phyloP scores from a whole-genome alignment of 768 basidiomycete species.

The Boletus pseudo-olivaceus region DNA sequence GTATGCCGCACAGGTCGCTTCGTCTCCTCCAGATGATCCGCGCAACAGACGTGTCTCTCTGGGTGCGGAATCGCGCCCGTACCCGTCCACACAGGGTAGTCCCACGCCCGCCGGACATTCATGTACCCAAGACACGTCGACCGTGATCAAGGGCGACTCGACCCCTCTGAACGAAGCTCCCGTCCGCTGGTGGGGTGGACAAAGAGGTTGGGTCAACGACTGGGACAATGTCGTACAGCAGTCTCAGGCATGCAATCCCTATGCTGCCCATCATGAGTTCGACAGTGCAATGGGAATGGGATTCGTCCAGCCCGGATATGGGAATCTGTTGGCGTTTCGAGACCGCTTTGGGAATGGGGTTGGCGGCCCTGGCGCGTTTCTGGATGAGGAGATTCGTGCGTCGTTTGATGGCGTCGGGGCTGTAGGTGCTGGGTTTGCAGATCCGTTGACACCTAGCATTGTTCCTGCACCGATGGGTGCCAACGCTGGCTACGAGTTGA shows the following conservation, averaged over 20 bases:
- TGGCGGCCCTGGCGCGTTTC: constrained; percentile 6
- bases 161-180: constrained; percentile 19
- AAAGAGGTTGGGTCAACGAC: constrained; percentile 16
- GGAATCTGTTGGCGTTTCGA: neutral
- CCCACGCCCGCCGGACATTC: neutral
- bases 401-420: constrained; percentile 9
- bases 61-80: neutral
- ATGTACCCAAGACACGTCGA: neutral
- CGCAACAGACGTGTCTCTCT: constrained; percentile 10
- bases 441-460: neutral
- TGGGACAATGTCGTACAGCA: constrained; percentile 11
- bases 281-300: neutral
- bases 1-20: neutral
- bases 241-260: neutral
- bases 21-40: neutral
- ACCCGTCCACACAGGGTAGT: neutral
- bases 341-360: constrained; percentile 3
- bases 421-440: neutral
- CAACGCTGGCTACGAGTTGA: neutral
- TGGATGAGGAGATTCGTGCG: constrained; percentile 21
- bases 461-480: neutral
- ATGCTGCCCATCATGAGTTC: neutral
- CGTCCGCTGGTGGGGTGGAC: constrained; percentile 20
- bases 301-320: neutral
- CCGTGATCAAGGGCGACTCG: neutral